Evolutionary conservation across 345 rosid species (phyloP).

Genomic region (Boechera retrofracta): DNA sequence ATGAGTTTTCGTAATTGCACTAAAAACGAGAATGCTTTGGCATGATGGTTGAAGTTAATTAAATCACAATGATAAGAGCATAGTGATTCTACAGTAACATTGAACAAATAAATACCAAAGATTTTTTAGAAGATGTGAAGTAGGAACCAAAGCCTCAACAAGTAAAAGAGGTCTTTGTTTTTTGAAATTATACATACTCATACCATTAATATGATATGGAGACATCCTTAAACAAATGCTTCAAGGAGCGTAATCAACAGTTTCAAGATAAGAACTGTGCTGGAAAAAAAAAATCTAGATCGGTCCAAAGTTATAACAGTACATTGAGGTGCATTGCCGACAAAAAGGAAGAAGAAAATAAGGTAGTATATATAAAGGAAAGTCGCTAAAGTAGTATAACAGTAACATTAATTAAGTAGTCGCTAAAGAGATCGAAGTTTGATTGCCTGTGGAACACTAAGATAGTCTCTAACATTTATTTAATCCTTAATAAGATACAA

Average conservation of each 20-base stretch:
- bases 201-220: conserved; percentile 12
- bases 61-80: not conserved
- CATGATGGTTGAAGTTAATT: not conserved
- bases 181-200: not conserved
- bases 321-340: conserved; percentile 34
- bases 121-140: conserved; percentile 4
- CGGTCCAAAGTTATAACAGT: conserved; percentile 26
- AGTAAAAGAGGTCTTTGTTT: not conserved
- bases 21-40: conserved; percentile 6
- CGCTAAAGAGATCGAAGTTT: conserved; percentile 17
- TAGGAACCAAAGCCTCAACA: conserved; percentile 9
- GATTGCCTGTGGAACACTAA: conserved; percentile 18
- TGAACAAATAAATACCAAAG: not conserved
- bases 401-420: conserved; percentile 7
- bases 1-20: conserved; percentile 9
- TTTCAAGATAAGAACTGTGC: not conserved
- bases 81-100: not conserved
- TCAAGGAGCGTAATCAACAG: not conserved
- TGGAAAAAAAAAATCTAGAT: not conserved
- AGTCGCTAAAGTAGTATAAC: not conserved
- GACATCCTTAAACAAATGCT: conserved; percentile 8
- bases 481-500: not conserved
- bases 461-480: not conserved
- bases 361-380: not conserved
- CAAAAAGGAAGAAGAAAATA: not conserved